These are phyloP conservation scores for Kuraishia piskuri DNA, from an alignment of 805 yeast genomes.

Conservation along the genomic window DNA sequence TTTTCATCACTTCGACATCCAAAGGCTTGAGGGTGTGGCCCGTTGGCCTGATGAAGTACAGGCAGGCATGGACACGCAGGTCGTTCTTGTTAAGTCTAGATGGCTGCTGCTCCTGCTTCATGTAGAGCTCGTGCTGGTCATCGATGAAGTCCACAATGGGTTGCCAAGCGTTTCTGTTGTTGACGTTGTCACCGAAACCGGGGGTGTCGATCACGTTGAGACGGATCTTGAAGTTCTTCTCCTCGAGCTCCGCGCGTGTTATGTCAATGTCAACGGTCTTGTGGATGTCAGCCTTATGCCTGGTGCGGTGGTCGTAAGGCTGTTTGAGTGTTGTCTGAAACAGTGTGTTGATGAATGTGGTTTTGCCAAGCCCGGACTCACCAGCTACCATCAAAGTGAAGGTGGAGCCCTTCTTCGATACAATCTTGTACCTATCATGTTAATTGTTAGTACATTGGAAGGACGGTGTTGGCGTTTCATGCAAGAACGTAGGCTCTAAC, in stretches of 20 bases:
- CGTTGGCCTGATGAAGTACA: constrained; percentile 86
- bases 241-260: constrained; percentile 73
- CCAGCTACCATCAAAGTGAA: constrained; percentile 84
- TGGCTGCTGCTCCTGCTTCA: constrained; percentile 95
- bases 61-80: constrained; percentile 82
- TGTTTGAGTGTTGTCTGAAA: constrained; percentile 68
- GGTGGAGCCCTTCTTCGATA: constrained; percentile 65
- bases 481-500: neutral
- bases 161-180: constrained; percentile 80
- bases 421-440: constrained; percentile 51
- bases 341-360: constrained; percentile 82
- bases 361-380: constrained; percentile 86
- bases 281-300: constrained; percentile 52
- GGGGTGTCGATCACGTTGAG: constrained; percentile 87
- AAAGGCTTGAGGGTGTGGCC: constrained; percentile 83
- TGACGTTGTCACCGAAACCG: constrained; percentile 87
- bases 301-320: constrained; percentile 42
- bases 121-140: constrained; percentile 79
- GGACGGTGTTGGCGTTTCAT: neutral
- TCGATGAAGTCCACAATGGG: constrained; percentile 84
- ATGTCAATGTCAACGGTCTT: constrained; percentile 75
- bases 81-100: constrained; percentile 57
- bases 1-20: constrained; percentile 85
- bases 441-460: constrained; percentile 2
- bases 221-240: constrained; percentile 69